Conservation (phyloP, 2,329 filamentous ascomycete genomes). For the Diplocarpon rosae region DNA sequence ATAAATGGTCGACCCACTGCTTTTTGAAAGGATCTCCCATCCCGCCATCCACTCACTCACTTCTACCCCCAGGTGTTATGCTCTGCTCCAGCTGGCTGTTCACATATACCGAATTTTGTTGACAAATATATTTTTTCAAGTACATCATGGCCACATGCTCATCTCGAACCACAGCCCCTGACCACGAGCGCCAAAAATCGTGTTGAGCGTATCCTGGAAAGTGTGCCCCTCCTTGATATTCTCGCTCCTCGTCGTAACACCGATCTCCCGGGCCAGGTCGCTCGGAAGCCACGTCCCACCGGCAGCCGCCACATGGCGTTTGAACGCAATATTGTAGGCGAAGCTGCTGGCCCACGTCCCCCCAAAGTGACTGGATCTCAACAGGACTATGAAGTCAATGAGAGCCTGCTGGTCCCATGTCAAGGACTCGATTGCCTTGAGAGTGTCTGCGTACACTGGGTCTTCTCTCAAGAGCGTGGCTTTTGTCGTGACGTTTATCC, state of each 20-base stretch:
- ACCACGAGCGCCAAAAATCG: slow-evolving; percentile 8
- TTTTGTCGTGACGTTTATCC: slow-evolving; percentile 32
- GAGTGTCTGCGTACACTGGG: slow-evolving; percentile 18
- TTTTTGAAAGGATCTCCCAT: too few relatives aligned
- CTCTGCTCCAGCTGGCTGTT: too few relatives aligned
- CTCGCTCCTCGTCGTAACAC: not conserved
- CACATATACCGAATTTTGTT: too few relatives aligned
- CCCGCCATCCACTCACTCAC: too few relatives aligned
- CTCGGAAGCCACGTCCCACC: slow-evolving; percentile 6
- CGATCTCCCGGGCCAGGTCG: not conserved
- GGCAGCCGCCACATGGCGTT: slow-evolving; percentile 23
- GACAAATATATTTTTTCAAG: too few relatives aligned
- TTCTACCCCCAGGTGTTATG: too few relatives aligned
- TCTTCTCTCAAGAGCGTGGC: slow-evolving; percentile 28
- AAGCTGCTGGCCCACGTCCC: slow-evolving; percentile 35
- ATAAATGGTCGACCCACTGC: too few relatives aligned
- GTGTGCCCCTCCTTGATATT: not conserved
- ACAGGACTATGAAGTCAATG: slow-evolving; percentile 38
- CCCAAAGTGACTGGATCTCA: slow-evolving; percentile 31
- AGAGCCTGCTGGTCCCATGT: slow-evolving; percentile 36
- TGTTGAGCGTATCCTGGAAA: slow-evolving; percentile 12
- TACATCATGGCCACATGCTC: slow-evolving; percentile 16
- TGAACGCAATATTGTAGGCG: slow-evolving; percentile 35
- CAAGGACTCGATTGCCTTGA: slow-evolving; percentile 18
- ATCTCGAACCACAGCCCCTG: slow-evolving; percentile 7